These are phyloP conservation scores for Venturia asperata DNA, from an alignment of 2,329 filamentous ascomycete species.

Conservation along the genomic window DNA sequence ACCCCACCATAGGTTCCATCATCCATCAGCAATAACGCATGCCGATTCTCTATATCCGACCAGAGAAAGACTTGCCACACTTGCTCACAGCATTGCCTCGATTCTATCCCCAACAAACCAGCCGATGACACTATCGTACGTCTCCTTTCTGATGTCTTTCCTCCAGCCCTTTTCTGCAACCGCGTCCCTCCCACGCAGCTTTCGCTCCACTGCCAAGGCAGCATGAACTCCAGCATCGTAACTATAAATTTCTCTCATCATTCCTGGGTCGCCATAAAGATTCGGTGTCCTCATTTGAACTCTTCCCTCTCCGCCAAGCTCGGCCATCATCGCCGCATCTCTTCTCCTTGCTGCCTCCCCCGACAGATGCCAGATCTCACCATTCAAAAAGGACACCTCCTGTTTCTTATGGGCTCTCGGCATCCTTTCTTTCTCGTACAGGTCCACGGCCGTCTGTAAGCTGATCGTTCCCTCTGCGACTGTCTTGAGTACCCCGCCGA, in stretches of 20 bases:
- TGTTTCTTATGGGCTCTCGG: constrained; percentile 39
- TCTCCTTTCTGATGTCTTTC: neutral
- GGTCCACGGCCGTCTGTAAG: constrained; percentile 31
- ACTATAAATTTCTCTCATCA: constrained; percentile 34
- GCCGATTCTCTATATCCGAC: no score
- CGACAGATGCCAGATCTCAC: constrained; percentile 33
- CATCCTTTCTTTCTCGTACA: constrained; percentile 39
- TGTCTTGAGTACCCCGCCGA: constrained; percentile 33
- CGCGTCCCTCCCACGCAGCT: neutral
- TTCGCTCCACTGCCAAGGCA: neutral
- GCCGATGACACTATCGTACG: neutral
- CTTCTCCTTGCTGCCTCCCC: constrained; percentile 31
- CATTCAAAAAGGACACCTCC: constrained; percentile 37
- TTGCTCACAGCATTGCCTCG: neutral
- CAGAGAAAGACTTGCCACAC: no score
- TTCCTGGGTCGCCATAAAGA: constrained; percentile 36
- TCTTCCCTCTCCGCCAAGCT: constrained; percentile 32
- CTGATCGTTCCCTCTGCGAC: constrained; percentile 32
- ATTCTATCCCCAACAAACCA: neutral
- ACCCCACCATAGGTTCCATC: no score
- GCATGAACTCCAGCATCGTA: constrained; percentile 30
- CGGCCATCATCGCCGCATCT: constrained; percentile 33
- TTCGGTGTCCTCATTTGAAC: constrained; percentile 33
- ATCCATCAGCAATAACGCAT: no score
- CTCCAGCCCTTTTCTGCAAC: neutral